phyloP scores from a whole-genome alignment of 2,329 filamentous ascomycete species.

The Colletotrichum noveboracense region DNA sequence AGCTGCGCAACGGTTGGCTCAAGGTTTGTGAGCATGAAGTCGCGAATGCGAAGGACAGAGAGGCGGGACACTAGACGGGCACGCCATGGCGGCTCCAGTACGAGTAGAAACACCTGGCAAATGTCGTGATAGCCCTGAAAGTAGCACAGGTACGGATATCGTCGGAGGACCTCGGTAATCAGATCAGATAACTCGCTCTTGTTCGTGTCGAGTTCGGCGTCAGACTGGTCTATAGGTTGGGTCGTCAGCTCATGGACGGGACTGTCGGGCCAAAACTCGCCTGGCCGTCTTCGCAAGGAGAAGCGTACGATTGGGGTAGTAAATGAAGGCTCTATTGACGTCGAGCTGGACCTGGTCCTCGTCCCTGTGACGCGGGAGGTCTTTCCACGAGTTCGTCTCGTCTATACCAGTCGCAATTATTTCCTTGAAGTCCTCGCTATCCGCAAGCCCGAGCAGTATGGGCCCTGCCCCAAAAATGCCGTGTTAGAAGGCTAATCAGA shows the following conservation, averaged over 20 bases:
- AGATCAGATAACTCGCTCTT: slow-evolving; percentile 81
- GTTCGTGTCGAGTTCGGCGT: slow-evolving; percentile 70
- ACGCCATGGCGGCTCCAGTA: slow-evolving; percentile 69
- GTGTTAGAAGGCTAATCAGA: slow-evolving; percentile 5
- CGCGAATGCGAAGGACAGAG: slow-evolving; percentile 87
- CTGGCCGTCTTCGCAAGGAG: background rate
- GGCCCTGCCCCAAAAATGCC: slow-evolving; percentile 58
- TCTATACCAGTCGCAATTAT: slow-evolving; percentile 20
- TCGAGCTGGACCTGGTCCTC: slow-evolving; percentile 92
- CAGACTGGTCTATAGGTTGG: slow-evolving; percentile 64
- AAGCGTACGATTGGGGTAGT: slow-evolving; percentile 81
- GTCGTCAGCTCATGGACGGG: slow-evolving; percentile 5
- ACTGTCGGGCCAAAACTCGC: background rate
- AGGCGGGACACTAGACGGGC: slow-evolving; percentile 75
- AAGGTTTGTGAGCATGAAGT: slow-evolving; percentile 95
- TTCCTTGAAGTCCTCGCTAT: slow-evolving; percentile 17
- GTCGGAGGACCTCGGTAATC: slow-evolving; percentile 81
- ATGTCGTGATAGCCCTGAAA: slow-evolving; percentile 99
- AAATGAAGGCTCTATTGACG: slow-evolving; percentile 95
- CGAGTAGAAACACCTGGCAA: slow-evolving; percentile 90
- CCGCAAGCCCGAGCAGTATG: slow-evolving; percentile 53
- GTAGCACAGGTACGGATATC: slow-evolving; percentile 85
- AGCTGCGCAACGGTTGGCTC: slow-evolving; percentile 83
- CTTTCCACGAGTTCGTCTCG: slow-evolving; percentile 52
- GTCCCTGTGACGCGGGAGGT: slow-evolving; percentile 79